Conservation (phyloP, 768 basidiomycete species). For the Trametes meyenii region DNA sequence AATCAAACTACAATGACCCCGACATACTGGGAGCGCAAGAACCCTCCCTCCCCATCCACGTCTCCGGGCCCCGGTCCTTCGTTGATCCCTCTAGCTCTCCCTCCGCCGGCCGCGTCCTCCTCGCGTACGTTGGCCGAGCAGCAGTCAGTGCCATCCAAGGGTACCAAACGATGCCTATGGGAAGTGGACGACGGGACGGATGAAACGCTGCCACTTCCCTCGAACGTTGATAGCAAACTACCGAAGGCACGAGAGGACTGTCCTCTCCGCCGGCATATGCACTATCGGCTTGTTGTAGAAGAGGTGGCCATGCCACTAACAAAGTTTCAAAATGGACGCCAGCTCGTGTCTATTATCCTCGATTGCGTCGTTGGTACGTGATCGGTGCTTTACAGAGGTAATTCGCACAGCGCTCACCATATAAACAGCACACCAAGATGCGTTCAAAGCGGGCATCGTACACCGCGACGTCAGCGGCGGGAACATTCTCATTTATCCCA, state of each 20-base stretch:
- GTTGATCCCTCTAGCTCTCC: not conserved
- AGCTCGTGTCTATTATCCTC: conserved; percentile 5
- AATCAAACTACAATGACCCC: not conserved
- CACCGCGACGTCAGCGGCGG: conserved; percentile 16
- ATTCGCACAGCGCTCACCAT: not conserved
- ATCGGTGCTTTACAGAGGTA: not conserved
- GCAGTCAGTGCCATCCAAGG: not conserved
- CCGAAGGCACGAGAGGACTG: not conserved
- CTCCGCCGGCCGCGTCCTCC: not conserved
- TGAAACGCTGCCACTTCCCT: not conserved
- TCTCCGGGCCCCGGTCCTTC: not conserved
- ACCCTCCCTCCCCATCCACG: not conserved
- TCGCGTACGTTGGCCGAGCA: not conserved
- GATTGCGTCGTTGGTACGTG: conserved; percentile 3
- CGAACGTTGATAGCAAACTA: not conserved
- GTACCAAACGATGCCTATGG: not conserved
- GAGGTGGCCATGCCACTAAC: conserved; percentile 11
- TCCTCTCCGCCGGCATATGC: not conserved
- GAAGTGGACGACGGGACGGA: not conserved
- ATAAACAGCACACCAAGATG: not conserved
- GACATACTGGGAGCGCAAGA: not conserved
- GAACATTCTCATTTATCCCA: conserved; percentile 12
- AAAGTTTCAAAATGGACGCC: not conserved
- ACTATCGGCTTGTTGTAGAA: conserved; percentile 17
- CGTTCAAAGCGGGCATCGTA: not conserved